Evolutionary conservation across 1,284 basidiomycete species (phyloP).

Genomic region (Leccinum insigne): DNA sequence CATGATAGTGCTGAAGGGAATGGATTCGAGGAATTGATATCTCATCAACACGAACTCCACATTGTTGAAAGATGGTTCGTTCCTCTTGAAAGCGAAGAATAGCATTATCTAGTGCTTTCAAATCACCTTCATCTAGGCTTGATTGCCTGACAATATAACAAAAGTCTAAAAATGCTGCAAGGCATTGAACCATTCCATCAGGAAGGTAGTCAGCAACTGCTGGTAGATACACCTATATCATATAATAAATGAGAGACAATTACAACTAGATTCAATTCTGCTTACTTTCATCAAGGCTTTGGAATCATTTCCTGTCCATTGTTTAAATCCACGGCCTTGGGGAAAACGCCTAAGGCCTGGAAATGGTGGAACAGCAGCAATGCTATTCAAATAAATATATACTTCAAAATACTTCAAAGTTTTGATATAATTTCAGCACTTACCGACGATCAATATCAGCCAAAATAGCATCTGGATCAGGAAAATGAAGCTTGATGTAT

Average conservation of each 20-base stretch:
- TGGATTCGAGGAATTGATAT: too few relatives aligned
- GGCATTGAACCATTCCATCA: conserved; percentile 1
- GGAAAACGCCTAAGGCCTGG: not conserved
- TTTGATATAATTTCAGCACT: not conserved
- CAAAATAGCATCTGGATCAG: not conserved
- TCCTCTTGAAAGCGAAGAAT: too few relatives aligned
- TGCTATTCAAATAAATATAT: not conserved
- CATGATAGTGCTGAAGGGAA: too few relatives aligned
- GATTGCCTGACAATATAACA: conserved; percentile 3
- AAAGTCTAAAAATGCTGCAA: conserved; percentile 1
- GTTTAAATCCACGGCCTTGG: too few relatives aligned
- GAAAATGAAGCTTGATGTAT: not conserved
- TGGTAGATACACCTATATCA: not conserved
- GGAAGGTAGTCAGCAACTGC: not conserved
- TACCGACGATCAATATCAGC: not conserved
- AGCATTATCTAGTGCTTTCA: not conserved
- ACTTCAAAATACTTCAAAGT: not conserved
- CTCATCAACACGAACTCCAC: too few relatives aligned
- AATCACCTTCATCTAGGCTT: not conserved
- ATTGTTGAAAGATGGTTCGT: too few relatives aligned
- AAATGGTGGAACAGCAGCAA: not conserved
- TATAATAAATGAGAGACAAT: not conserved
- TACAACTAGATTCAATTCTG: not conserved
- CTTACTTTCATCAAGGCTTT: not conserved
- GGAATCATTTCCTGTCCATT: not conserved